phyloP scores from a whole-genome alignment of 208 protist genomes.

The Trypanosoma rangeli region DNA sequence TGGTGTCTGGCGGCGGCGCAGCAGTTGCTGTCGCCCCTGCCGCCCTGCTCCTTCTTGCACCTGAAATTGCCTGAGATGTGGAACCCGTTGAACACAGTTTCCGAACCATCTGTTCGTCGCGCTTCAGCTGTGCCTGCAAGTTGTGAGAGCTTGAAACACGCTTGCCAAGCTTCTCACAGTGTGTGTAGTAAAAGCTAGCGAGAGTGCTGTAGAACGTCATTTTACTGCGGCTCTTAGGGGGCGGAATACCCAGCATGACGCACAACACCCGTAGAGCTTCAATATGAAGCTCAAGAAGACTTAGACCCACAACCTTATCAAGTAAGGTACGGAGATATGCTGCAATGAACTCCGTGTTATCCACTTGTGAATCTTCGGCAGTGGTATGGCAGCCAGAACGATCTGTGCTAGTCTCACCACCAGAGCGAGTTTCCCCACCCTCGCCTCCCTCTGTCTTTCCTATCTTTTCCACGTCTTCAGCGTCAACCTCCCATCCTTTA shows the following conservation, averaged over 20 bases:
- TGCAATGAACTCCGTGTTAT: conserved; percentile 59
- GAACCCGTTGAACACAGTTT: conserved; percentile 18
- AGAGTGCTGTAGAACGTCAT: conserved; percentile 74
- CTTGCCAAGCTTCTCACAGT: conserved; percentile 86
- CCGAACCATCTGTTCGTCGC: conserved; percentile 53
- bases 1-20: background rate
- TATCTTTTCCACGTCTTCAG: background rate
- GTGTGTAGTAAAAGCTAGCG: conserved; percentile 76
- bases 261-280: conserved; percentile 69
- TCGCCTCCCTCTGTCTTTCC: background rate
- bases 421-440: background rate
- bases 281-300: conserved; percentile 64
- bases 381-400: background rate
- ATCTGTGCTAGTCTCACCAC: background rate
- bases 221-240: conserved; percentile 45
- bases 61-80: conserved; percentile 5
- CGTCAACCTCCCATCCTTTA: background rate
- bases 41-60: conserved; percentile 15
- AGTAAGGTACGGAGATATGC: conserved; percentile 72
- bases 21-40: conserved; percentile 6
- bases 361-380: conserved; percentile 5
- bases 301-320: conserved; percentile 73
- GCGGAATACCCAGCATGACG: conserved; percentile 66
- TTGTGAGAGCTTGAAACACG: conserved; percentile 60
- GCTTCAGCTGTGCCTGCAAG: conserved; percentile 40